phyloP scores from a whole-genome alignment of 352 stramenopile species.

The Thraustochytrium sp. region DNA sequence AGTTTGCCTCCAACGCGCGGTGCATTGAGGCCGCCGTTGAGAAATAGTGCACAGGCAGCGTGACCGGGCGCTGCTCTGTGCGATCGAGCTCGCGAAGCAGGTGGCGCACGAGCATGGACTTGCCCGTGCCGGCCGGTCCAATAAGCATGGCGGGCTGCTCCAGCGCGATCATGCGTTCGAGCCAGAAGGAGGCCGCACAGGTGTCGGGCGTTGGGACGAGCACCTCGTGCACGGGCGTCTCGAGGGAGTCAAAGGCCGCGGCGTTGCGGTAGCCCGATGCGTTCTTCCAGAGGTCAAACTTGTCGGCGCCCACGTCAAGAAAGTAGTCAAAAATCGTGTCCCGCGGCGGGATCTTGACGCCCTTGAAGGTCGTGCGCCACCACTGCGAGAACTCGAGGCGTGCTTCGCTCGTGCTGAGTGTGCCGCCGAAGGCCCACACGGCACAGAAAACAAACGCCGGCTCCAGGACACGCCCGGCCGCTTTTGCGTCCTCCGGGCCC shows the following conservation, averaged over 20 bases:
- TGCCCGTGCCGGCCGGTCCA: slow-evolving; percentile 83
- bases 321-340: slow-evolving; percentile 96
- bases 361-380: slow-evolving; percentile 90
- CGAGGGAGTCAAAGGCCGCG: slow-evolving; percentile 55
- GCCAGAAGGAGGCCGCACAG: slow-evolving; percentile 88
- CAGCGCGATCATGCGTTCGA: slow-evolving; percentile 83
- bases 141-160: slow-evolving; percentile 86
- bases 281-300: slow-evolving; percentile 90
- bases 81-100: slow-evolving; percentile 86
- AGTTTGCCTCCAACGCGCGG: slow-evolving; percentile 78
- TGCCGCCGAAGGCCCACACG: slow-evolving; percentile 88
- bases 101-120: slow-evolving; percentile 87
- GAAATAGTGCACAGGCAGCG: slow-evolving; percentile 97
- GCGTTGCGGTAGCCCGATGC: slow-evolving; percentile 87
- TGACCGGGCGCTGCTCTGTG: slow-evolving; percentile 72
- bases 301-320: slow-evolving; percentile 79
- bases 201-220: slow-evolving; percentile 91
- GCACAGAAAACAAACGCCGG: slow-evolving; percentile 87
- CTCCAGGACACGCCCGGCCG: slow-evolving; percentile 53
- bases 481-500: background rate
- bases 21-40: slow-evolving; percentile 85
- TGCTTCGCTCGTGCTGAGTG: slow-evolving; percentile 89
- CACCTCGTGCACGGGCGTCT: slow-evolving; percentile 62
- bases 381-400: slow-evolving; percentile 85
- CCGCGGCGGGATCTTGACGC: slow-evolving; percentile 86